Percentiles rank a stretch among this genome's conserved stretches.
phyloP scores from a whole-genome alignment of 495 filamentous ascomycete genomes.

The Podospora australis region DNA sequence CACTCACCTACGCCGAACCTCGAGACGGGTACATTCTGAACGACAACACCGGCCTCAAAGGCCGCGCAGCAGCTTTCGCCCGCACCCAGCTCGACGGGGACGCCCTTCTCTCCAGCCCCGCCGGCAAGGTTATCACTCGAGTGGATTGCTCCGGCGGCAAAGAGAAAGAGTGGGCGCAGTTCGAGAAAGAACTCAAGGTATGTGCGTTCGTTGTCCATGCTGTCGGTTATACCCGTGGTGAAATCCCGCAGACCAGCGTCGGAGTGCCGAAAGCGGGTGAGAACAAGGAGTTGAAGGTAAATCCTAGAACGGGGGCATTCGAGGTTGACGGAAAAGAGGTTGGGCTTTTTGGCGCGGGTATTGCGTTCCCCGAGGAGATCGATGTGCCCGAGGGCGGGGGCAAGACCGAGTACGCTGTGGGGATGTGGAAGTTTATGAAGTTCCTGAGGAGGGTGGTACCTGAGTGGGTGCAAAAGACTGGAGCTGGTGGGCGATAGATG shows the following conservation, averaged over 20 bases:
- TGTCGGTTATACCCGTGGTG: conserved; percentile 8
- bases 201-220: conserved; percentile 16
- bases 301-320: conserved; percentile 12
- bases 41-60: conserved; percentile 31
- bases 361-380: conserved; percentile 19
- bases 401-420: conserved; percentile 12
- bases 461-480: conserved; percentile 9
- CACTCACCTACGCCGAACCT: conserved; percentile 14
- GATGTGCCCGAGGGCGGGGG: conserved; percentile 6
- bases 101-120: conserved; percentile 36
- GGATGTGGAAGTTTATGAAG: conserved; percentile 21
- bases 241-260: background rate
- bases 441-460: conserved; percentile 18
- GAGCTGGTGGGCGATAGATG: no score
- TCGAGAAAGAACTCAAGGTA: conserved; percentile 4
- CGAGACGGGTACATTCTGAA: conserved; percentile 18
- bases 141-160: background rate
- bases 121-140: conserved; percentile 41
- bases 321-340: background rate
- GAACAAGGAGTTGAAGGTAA: conserved; percentile 3
- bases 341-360: conserved; percentile 21
- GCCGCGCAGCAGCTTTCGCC: conserved; percentile 12
- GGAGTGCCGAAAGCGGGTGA: background rate
- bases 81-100: conserved; percentile 23
- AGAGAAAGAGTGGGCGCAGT: conserved; percentile 1